Evolutionary conservation across 2,329 filamentous ascomycete genomes (phyloP), one percentile per base, ranked within the genome.

Genomic region (Arthrobotrys conoides): DNA sequence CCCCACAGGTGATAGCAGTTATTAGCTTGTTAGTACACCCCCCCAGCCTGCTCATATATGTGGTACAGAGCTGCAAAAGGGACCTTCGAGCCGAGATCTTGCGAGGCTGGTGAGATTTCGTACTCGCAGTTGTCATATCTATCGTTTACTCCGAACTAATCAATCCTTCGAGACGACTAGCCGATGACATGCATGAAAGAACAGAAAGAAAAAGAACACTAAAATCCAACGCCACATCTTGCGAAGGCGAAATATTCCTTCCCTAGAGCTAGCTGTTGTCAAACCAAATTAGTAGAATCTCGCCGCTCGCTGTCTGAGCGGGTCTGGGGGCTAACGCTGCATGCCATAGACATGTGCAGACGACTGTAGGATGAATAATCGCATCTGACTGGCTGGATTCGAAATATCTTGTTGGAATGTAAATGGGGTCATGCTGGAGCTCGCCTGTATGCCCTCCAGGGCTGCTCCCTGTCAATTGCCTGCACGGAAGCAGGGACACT

Each of bases 101-200:
- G 48, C 18, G 48, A 61, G 57, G 57, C 57, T 44, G 36, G 36
- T 41, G 57, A 36, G 53, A 38, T 51, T 41, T 44, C 57, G 33
- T 36, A 61, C 4, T 61, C 33, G 55, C n/a, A 24, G 44, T 33
- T 20, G 18, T 44, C 57, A 61, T 30, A 59, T 20, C 5, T n/a
- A 61, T 61, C 57, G 57, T 41, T 61, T 61, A 36, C 57, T 61
- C 57, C 57, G 57, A 18, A 61, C 57, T 24, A 61, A 61, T 61
- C 57, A 61, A 61, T 61, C 36, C 57, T 41, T 61, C 57, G 57
- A 61, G 36, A 61, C 57, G 57, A 61, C 57, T 33, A 24, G 48
- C 48, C 57, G 73, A 77, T 77, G 73, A 71, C 67, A 77, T 68
- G 73, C 73, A 77, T 71, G 24, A 77, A 61, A 38, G n/a, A 57